Evolutionary conservation across 768 basidiomycete genomes (phyloP), one percentile per base, ranked within the genome.

Genomic region (Austroboletus festivus): DNA sequence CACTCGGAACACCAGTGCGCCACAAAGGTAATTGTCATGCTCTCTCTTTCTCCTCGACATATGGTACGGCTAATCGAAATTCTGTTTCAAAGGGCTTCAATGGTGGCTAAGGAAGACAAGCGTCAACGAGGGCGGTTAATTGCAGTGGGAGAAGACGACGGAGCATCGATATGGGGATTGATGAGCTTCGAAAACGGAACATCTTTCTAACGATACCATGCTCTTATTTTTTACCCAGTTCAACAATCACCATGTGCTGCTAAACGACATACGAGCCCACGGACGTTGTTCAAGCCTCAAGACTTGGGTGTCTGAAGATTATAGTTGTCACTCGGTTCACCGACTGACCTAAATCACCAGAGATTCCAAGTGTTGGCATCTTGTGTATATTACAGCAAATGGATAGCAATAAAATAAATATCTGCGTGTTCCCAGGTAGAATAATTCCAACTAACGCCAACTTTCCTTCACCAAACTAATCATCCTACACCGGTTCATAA

Each of bases 21-120:
- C 95, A 97, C 71, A 88, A 89, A 53, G 75, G 78, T 9, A 78
- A 76, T 13, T 86, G 89, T 48, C 89, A 94, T 55, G 76, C 80
- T 4, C 56, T 96, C 18, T 75, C 80, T 3, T 97, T 97, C 61
- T 83, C 86, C 19, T 59, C 69, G 26, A 35, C 51, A 6, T 52
- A 28, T 12, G 28, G 28, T 28, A 28, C 28, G 5, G 28, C 28
- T 12, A 12, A 28, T 46, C 11, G 11, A 13, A 52, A 48, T 48
- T 45, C 18, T 20, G 8, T 4, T 3, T 35, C 15, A 15, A 16
- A 35, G 8, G 34, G 16, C 34, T 7, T 5, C 15, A 5, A 13
- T 78, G 19, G 70, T 81, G 55, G 71, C 59, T 5, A 55, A 63
- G 12, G 70, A 70, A 13, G 80, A 80, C 38, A 75, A 69, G 50